Evolutionary conservation across 2,329 filamentous ascomycete genomes (phyloP).

Genomic region (Zymoseptoria crescenta): DNA sequence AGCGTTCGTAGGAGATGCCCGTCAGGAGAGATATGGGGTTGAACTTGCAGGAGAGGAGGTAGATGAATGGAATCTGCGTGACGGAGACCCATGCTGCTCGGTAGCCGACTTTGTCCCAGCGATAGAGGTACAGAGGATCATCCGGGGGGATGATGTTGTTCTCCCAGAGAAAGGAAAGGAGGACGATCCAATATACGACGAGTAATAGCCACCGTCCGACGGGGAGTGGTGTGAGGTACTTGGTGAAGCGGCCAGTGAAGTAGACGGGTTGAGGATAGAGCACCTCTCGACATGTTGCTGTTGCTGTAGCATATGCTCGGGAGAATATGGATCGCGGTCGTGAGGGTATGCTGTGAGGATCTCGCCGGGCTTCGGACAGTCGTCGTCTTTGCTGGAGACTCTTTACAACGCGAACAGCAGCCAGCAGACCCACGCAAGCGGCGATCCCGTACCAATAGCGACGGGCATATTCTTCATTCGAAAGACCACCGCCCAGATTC

Average conservation of each 20-base stretch:
- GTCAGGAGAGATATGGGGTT: slow-evolving; percentile 39
- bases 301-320: slow-evolving; percentile 23
- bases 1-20: slow-evolving; percentile 42
- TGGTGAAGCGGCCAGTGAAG: slow-evolving; percentile 24
- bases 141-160: slow-evolving; percentile 21
- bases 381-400: slow-evolving; percentile 12
- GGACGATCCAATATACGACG: slow-evolving; percentile 24
- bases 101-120: slow-evolving; percentile 55
- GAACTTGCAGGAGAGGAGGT: slow-evolving; percentile 43
- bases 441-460: slow-evolving; percentile 26
- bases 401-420: slow-evolving; percentile 9
- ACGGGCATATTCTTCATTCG: slow-evolving; percentile 20
- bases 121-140: slow-evolving; percentile 25
- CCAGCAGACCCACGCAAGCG: slow-evolving; percentile 20
- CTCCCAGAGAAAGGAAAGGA: slow-evolving; percentile 25
- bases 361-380: slow-evolving; percentile 4
- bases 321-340: slow-evolving; percentile 17
- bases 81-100: slow-evolving; percentile 61
- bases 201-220: slow-evolving; percentile 24
- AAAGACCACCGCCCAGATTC: slow-evolving; percentile 13
- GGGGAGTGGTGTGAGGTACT: slow-evolving; percentile 28
- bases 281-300: slow-evolving; percentile 21
- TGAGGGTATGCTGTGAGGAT: slow-evolving; percentile 16
- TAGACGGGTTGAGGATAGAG: slow-evolving; percentile 24
- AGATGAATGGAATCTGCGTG: slow-evolving; percentile 57